Evolutionary conservation across 495 filamentous ascomycete genomes (phyloP).

Genomic region (Aeminium ludgeri): DNA sequence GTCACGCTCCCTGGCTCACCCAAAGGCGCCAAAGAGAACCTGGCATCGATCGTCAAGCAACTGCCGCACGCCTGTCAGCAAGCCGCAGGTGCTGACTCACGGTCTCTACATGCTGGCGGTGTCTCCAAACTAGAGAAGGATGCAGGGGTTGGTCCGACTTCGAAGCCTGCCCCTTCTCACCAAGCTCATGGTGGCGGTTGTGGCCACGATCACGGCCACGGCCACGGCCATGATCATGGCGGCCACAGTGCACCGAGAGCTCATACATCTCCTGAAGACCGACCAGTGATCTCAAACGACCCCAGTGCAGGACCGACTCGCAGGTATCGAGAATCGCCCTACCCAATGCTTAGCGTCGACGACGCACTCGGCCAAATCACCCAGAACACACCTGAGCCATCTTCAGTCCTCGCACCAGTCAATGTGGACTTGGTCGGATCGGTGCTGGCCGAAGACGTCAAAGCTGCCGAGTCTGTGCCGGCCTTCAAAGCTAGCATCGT

Average conservation of each 20-base stretch:
- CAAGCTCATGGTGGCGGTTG: constrained; percentile 10
- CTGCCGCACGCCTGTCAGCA: constrained; percentile 88
- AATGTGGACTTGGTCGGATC: constrained; percentile 47
- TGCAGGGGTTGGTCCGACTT: constrained; percentile 39
- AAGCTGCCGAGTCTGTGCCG: constrained; percentile 64
- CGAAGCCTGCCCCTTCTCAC: not conserved
- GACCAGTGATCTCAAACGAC: constrained; percentile 56
- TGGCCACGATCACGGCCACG: constrained; percentile 35
- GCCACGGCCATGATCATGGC: constrained; percentile 40
- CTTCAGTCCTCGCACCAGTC: constrained; percentile 39
- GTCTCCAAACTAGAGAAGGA: constrained; percentile 70
- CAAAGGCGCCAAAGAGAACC: constrained; percentile 90
- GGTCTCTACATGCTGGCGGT: constrained; percentile 63
- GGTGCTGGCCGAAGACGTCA: constrained; percentile 69
- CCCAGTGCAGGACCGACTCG: constrained; percentile 59
- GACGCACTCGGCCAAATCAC: constrained; percentile 61
- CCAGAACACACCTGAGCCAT: constrained; percentile 46
- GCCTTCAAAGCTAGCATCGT: constrained; percentile 93
- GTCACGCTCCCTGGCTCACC: constrained; percentile 88
- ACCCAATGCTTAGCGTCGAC: constrained; percentile 75
- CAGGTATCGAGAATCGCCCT: constrained; percentile 70
- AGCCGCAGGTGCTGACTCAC: constrained; percentile 66
- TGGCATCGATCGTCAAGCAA: constrained; percentile 75
- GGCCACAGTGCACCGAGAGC: constrained; percentile 47
- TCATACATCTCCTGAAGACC: constrained; percentile 47